These are phyloP conservation scores for Microthyrium microscopicum DNA, from an alignment of 2,329 filamentous ascomycete species.

Conservation along the genomic window DNA sequence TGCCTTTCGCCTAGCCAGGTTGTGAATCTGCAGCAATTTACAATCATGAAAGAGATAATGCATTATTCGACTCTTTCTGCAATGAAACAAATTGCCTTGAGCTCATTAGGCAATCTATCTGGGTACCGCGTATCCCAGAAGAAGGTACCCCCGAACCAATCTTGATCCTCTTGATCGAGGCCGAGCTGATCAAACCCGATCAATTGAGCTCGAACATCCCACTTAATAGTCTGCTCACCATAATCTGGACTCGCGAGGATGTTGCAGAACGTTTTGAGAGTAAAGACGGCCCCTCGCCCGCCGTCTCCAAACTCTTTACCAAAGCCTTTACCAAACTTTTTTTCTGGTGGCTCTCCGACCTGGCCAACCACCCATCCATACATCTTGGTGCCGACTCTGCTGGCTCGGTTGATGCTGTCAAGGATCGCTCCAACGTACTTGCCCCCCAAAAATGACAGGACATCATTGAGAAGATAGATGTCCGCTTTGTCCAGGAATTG, in stretches of 20 bases:
- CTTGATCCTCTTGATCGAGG: too few species aligned
- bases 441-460: neutral
- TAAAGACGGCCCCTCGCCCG: neutral
- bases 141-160: too few species aligned
- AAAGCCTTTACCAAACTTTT: too few species aligned
- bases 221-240: neutral
- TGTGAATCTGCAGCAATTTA: too few species aligned
- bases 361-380: conserved; percentile 1
- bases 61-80: too few species aligned
- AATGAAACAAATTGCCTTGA: too few species aligned
- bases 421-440: conserved; percentile 1
- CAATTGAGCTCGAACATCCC: conserved; percentile 1
- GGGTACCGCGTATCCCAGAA: too few species aligned
- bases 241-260: neutral
- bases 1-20: too few species aligned
- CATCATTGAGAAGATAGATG: conserved; percentile 1
- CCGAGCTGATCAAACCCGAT: neutral
- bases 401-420: neutral
- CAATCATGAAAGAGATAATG: too few species aligned
- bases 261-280: neutral
- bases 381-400: neutral
- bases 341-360: neutral
- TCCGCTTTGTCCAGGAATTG: neutral
- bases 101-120: too few species aligned
- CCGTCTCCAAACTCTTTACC: conserved; percentile 1